These are phyloP conservation scores for Boletus pseudo-olivaceus DNA, from an alignment of 768 basidiomycete species.

Conservation along the genomic window DNA sequence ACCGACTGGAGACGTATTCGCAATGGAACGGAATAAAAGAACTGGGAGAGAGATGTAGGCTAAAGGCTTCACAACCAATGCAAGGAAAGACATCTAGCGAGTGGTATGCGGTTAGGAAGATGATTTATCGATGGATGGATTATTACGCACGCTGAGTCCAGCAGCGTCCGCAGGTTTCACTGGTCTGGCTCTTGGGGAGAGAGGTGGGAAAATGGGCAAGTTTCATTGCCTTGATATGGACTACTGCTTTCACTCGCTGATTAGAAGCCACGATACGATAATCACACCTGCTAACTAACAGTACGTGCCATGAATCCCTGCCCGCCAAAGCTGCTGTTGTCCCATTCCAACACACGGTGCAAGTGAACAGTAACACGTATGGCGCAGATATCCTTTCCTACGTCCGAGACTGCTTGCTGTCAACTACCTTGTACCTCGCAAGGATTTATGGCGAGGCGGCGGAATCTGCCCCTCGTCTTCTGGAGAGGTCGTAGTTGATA, in stretches of 20 bases:
- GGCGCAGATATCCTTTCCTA: background rate
- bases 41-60: constrained; percentile 76
- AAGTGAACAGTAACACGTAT: background rate
- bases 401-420: background rate
- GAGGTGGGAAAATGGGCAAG: constrained; percentile 29
- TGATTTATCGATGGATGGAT: constrained; percentile 9
- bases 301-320: background rate
- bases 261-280: background rate
- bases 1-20: constrained; percentile 50
- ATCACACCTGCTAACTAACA: background rate
- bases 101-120: constrained; percentile 11
- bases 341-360: background rate
- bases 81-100: constrained; percentile 58
- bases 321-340: background rate
- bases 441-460: constrained; percentile 19
- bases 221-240: background rate
- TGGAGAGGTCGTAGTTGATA: background rate
- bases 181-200: constrained; percentile 20
- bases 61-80: constrained; percentile 60
- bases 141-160: constrained; percentile 26
- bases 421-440: constrained; percentile 16
- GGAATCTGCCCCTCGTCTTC: constrained; percentile 1
- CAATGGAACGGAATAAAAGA: constrained; percentile 59
- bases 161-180: constrained; percentile 17
- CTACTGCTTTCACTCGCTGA: background rate